Percentiles rank a stretch among this genome's conserved stretches.
phyloP scores from a whole-genome alignment of 257 asterid species.

The Eustoma russellianum region DNA sequence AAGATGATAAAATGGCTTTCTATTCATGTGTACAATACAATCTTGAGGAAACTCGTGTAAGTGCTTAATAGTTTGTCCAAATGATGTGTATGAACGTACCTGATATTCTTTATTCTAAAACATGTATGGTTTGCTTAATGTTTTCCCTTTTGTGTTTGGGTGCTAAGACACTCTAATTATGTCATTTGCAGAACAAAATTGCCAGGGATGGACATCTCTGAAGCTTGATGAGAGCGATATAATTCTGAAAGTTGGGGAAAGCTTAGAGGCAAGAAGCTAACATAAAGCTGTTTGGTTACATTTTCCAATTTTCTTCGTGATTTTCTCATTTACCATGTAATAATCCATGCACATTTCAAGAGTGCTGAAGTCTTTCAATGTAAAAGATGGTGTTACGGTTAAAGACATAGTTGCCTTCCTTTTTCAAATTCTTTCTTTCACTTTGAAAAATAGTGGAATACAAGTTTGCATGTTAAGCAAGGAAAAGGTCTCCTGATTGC shows the following conservation, averaged over 20 bases:
- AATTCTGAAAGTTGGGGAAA: slow-evolving; percentile 87
- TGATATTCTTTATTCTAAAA: neutral
- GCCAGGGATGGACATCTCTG: slow-evolving; percentile 45
- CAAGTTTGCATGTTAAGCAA: neutral
- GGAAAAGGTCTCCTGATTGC: neutral
- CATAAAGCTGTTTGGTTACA: slow-evolving; percentile 14
- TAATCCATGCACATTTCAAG: neutral
- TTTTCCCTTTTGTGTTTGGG: slow-evolving; percentile 9
- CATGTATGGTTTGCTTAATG: neutral
- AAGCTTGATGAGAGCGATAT: slow-evolving; percentile 70
- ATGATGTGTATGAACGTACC: neutral
- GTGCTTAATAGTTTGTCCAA: slow-evolving; percentile 14
- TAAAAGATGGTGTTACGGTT: neutral
- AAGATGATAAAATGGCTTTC: slow-evolving; percentile 95
- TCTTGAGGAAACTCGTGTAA: slow-evolving; percentile 94
- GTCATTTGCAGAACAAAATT: slow-evolving; percentile 57
- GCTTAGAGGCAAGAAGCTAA: slow-evolving; percentile 66
- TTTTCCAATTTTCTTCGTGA: neutral
- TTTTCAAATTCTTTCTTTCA: no score
- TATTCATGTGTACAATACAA: slow-evolving; percentile 82
- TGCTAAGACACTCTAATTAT: slow-evolving; percentile 14
- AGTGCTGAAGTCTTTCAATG: neutral
- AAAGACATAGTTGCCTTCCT: neutral
- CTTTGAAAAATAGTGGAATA: neutral
- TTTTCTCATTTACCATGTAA: neutral